Evolutionary conservation across 2,329 filamentous ascomycete species (phyloP).

Genomic region (Fusarium sp.): DNA sequence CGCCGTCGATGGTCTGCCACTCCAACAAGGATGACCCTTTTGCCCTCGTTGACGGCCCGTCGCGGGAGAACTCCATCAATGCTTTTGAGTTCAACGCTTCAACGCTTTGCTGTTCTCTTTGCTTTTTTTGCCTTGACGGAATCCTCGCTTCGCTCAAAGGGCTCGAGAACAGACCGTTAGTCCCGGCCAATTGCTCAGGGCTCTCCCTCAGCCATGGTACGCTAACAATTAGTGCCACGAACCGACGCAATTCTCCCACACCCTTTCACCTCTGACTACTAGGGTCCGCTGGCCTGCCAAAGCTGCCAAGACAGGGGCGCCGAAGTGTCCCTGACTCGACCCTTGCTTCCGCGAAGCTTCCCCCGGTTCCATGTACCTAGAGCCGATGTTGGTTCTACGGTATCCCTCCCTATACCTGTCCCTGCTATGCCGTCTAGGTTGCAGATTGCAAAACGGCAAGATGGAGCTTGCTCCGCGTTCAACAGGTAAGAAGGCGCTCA

Average conservation of each 20-base stretch:
- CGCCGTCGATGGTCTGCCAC: constrained; percentile 7
- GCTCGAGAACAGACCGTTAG: constrained; percentile 9
- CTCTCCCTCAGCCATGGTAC: constrained; percentile 27
- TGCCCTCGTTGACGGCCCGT: constrained; percentile 4
- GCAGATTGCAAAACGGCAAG: constrained; percentile 26
- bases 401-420: constrained; percentile 30
- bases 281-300: constrained; percentile 30
- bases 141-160: constrained; percentile 3
- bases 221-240: constrained; percentile 36
- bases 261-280: constrained; percentile 11
- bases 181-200: neutral
- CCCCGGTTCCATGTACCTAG: constrained; percentile 16
- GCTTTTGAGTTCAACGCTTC: constrained; percentile 7
- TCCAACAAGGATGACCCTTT: constrained; percentile 10
- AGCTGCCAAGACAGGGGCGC: constrained; percentile 27
- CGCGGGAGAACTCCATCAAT: constrained; percentile 13
- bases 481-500: constrained; percentile 25
- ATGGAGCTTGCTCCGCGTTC: constrained; percentile 13
- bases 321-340: constrained; percentile 21
- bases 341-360: constrained; percentile 32
- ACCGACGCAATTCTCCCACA: constrained; percentile 25
- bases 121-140: constrained; percentile 18
- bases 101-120: constrained; percentile 5
- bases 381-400: constrained; percentile 16
- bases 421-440: constrained; percentile 31